A percentile compares a stretch with the other conserved stretches of the same genome.
phyloP scores from a whole-genome alignment of 2,329 filamentous ascomycete species.

The Xylariaceae sp. region DNA sequence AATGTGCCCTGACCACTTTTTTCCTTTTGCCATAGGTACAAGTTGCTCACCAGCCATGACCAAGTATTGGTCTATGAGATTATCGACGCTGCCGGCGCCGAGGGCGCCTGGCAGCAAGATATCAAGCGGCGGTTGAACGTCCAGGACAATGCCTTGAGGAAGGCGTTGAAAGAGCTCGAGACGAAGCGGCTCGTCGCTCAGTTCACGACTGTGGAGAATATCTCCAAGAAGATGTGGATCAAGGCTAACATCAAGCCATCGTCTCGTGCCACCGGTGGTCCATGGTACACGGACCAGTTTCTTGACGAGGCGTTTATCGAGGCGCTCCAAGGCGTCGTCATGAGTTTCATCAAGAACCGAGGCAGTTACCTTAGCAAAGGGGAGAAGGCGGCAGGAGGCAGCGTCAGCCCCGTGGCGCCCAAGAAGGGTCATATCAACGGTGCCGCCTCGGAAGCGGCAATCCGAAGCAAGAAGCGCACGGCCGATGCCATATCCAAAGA shows the following conservation, averaged over 20 bases:
- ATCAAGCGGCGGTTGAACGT: conserved; percentile 76
- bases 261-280: conserved; percentile 86
- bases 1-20: conserved; percentile 1
- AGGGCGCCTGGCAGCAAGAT: conserved; percentile 86
- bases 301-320: conserved; percentile 86
- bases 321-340: conserved; percentile 52
- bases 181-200: conserved; percentile 75
- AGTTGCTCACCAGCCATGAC: conserved; percentile 62
- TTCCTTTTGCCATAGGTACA: conserved; percentile 41
- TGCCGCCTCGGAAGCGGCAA: conserved; percentile 33
- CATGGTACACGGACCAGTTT: conserved; percentile 89
- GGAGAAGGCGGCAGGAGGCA: conserved; percentile 22
- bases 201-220: conserved; percentile 88
- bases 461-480: conserved; percentile 45
- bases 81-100: conserved; percentile 78
- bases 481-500: conserved; percentile 42
- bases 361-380: conserved; percentile 34
- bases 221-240: conserved; percentile 94
- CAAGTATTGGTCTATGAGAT: conserved; percentile 78
- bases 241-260: conserved; percentile 76
- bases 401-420: conserved; percentile 40
- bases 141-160: conserved; percentile 76
- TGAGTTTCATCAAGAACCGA: conserved; percentile 29
- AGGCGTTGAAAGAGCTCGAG: conserved; percentile 78
- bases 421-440: conserved; percentile 53